A percentile compares a stretch with the other conserved stretches of the same genome.
Evolutionary conservation across 2,329 filamentous ascomycete species (phyloP).

Genomic region (Colletotrichum musicola): DNA sequence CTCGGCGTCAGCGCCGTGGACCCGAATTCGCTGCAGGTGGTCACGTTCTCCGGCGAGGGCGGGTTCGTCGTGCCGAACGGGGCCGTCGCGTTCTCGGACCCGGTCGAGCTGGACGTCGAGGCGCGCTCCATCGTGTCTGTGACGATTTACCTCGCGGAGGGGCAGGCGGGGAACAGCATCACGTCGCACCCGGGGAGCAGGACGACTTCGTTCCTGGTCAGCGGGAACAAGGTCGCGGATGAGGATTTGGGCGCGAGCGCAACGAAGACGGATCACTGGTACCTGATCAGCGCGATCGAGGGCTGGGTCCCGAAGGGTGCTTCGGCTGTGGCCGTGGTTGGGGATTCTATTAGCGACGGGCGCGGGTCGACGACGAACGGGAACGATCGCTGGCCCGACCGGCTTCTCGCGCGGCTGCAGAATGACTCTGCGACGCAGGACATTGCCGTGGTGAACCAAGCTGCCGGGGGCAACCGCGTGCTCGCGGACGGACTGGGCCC

Average conservation of each 20-base stretch:
- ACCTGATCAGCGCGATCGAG: conserved; percentile 70
- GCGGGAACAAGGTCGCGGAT: conserved; percentile 63
- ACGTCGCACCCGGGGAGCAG: conserved; percentile 73
- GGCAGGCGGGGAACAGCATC: conserved; percentile 66
- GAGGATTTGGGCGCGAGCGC: conserved; percentile 50
- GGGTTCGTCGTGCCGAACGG: conserved; percentile 66
- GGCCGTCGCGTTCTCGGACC: conserved; percentile 70
- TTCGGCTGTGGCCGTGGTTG: conserved; percentile 67
- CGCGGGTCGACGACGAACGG: conserved; percentile 69
- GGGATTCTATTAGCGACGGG: conserved; percentile 77
- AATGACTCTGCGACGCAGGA: conserved; percentile 49
- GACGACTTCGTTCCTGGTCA: conserved; percentile 66
- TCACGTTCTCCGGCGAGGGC: conserved; percentile 67
- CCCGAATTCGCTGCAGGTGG: conserved; percentile 57
- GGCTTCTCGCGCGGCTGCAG: conserved; percentile 59
- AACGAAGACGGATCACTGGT: conserved; percentile 63
- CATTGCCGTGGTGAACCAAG: conserved; percentile 69
- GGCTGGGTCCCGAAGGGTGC: conserved; percentile 57
- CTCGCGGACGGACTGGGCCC: conserved; percentile 71
- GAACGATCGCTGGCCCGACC: conserved; percentile 64
- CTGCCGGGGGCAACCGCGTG: conserved; percentile 73
- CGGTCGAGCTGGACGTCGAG: conserved; percentile 63
- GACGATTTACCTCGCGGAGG: conserved; percentile 68
- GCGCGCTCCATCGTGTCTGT: conserved; percentile 64
- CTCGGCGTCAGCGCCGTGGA: conserved; percentile 64